These are phyloP conservation scores for Botryotinia globosa DNA, from an alignment of 2,329 filamentous ascomycete genomes.

Conservation along the genomic window DNA sequence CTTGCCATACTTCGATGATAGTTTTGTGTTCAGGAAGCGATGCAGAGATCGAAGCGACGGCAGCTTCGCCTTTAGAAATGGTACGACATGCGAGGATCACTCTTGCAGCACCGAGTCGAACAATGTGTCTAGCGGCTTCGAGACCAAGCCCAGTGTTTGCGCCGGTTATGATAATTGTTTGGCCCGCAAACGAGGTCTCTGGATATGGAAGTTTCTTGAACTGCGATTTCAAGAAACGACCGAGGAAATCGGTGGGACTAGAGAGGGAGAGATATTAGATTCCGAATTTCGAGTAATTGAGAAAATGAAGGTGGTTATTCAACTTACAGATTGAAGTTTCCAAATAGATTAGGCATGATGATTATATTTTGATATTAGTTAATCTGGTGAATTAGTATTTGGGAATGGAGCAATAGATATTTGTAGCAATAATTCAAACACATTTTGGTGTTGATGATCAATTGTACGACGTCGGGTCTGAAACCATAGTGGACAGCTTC, in stretches of 20 bases:
- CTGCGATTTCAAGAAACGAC: constrained; percentile 33
- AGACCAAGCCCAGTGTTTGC: constrained; percentile 50
- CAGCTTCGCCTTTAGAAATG: constrained; percentile 26
- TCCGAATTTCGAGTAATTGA: background rate
- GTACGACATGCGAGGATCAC: constrained; percentile 32
- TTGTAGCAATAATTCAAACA: background rate
- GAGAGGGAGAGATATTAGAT: constrained; percentile 5
- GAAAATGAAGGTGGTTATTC: background rate
- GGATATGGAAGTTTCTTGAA: constrained; percentile 32
- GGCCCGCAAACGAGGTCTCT: constrained; percentile 26
- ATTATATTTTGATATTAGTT: background rate
- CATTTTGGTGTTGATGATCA: background rate
- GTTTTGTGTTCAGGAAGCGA: constrained; percentile 21
- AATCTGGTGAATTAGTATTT: background rate
- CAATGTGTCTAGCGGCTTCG: constrained; percentile 44
- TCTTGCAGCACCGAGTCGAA: constrained; percentile 33
- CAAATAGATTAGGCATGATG: constrained; percentile 20
- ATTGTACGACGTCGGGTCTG: background rate
- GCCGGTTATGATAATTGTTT: constrained; percentile 48
- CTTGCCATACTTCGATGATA: constrained; percentile 46
- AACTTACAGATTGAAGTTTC: constrained; percentile 28
- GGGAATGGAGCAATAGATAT: background rate
- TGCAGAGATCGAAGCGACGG: background rate
- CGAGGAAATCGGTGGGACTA: constrained; percentile 27
- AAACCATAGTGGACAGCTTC: constrained; percentile 1